Evolutionary conservation across 2,329 filamentous ascomycete species (phyloP).

Genomic region (Aspergillus luchuensis): DNA sequence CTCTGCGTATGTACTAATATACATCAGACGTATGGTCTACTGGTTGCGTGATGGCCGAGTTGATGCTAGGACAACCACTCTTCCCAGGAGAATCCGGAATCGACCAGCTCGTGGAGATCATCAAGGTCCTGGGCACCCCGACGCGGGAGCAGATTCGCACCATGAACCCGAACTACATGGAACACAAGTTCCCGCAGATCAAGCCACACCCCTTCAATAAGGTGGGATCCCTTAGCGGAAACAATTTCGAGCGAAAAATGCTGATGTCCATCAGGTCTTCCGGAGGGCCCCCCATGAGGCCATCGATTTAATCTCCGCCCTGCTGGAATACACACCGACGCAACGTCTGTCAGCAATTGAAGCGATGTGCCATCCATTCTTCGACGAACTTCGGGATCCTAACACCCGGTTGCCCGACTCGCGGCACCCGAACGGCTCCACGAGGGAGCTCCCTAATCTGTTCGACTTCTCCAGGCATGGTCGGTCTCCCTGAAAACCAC

Average conservation of each 20-base stretch:
- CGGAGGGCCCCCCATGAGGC: slow-evolving; percentile 90
- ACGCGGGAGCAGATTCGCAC: slow-evolving; percentile 98
- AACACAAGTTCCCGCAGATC: slow-evolving; percentile 99
- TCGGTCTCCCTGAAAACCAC: slow-evolving; percentile 52
- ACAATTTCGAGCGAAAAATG: slow-evolving; percentile 3
- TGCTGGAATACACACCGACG: slow-evolving; percentile 96
- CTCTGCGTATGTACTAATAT: slow-evolving; percentile 15
- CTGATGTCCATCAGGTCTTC: slow-evolving; percentile 67
- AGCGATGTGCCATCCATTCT: slow-evolving; percentile 98
- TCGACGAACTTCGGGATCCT: slow-evolving; percentile 94
- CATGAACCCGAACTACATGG: slow-evolving; percentile 99
- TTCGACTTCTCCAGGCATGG: slow-evolving; percentile 95
- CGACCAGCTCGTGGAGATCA: slow-evolving; percentile 97
- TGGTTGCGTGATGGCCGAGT: slow-evolving; percentile 97
- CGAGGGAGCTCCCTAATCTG: slow-evolving; percentile 79
- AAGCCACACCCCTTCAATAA: slow-evolving; percentile 99
- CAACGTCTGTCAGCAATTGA: slow-evolving; percentile 91
- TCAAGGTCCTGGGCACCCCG: slow-evolving; percentile 96
- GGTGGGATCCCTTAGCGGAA: slow-evolving; percentile 36
- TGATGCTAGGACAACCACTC: slow-evolving; percentile 96
- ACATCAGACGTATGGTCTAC: slow-evolving; percentile 94
- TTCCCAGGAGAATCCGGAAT: slow-evolving; percentile 99
- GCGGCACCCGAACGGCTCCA: slow-evolving; percentile 76
- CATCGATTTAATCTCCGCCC: slow-evolving; percentile 88
- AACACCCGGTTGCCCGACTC: slow-evolving; percentile 90